Base-by-base conservation (phyloP, 179 eudicot genomes). In the Nepenthes alata region DNA sequence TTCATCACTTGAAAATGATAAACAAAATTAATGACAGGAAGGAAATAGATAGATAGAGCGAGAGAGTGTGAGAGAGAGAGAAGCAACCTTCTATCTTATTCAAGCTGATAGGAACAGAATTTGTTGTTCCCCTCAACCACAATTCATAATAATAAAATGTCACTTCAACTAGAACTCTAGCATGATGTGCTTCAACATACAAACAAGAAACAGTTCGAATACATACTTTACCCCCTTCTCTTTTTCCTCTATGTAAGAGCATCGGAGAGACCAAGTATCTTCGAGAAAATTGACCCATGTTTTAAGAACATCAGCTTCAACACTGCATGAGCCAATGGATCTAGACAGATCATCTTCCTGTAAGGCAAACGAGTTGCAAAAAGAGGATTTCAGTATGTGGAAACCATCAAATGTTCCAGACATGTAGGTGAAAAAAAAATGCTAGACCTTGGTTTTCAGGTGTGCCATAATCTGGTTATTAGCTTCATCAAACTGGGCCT, bases 261-360 rank as follows among this genome's bases (percentile, higher is more conserved):
- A 72, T 67, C 85, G 99, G 15, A 94, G 84, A 80, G 71, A 77
- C 97, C 97, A 94, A 41, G 99, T 83, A 74, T 94, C 96, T 74
- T 91, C 96, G 75, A 94, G 81, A 65, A 94, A 94, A 78, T 91
- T 94, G 67, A 88, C 73, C 99, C 99, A 94, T 39, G 97, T 87
- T 76, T 72, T 78, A 6, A 94, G 76, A 70, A 94, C 94, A 64
- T 80, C 78, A 8, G 83, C 87, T 77, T 94, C 99, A 63, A 74
- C 80, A 75, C 74, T 76, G 71, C 91, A 80, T 11, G 96, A 90
- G 58, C 76, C 76, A 61, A 94, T 74, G 53, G 97, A 76, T 70
- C 75, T 78, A 35, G 81, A 72, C 61, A 94, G 76, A 77, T 94
- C 99, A 54, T 85, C 91, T 71, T 94, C 99, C 99, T 94, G 59